Conservation (phyloP, 176 grass and related monocot species). For the Raddia distichophylla region DNA sequence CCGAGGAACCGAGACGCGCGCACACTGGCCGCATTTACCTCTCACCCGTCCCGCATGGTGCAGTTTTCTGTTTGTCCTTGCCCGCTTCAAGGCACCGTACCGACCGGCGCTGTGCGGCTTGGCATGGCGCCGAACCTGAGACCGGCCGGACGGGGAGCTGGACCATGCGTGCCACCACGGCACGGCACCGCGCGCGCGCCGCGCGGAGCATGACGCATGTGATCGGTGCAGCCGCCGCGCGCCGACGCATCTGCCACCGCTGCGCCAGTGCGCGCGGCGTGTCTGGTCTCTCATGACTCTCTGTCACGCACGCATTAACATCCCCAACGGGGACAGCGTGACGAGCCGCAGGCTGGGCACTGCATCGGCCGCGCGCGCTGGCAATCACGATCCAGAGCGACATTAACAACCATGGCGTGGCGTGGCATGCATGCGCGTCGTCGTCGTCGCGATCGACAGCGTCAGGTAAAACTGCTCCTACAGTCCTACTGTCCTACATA, state of each 20-base stretch:
- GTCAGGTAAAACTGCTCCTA: slow-evolving; percentile 10
- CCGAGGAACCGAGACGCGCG: too few relatives aligned
- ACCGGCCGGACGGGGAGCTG: background rate
- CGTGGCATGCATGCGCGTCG: background rate
- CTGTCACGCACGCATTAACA: slow-evolving; percentile 17
- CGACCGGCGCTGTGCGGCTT: background rate
- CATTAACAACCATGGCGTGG: background rate
- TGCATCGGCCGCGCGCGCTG: background rate
- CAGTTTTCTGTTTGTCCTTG: slow-evolving; percentile 29
- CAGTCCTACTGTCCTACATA: background rate
- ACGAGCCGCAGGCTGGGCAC: background rate
- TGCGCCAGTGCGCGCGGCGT: background rate
- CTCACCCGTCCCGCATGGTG: background rate
- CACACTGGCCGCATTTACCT: background rate
- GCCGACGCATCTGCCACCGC: background rate
- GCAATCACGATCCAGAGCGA: background rate
- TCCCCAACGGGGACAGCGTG: slow-evolving; percentile 22
- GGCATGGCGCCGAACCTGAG: background rate
- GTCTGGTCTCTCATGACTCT: background rate
- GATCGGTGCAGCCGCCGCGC: background rate
- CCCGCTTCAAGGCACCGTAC: background rate
- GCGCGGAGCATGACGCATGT: slow-evolving; percentile 21
- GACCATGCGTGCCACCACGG: slow-evolving; percentile 3
- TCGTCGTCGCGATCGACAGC: background rate
- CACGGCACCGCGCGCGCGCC: background rate